A percentile compares a stretch with the other conserved stretches of the same genome.
These are phyloP conservation scores for Ordospora pajunii DNA, from an alignment of 371 early-diverging fungal genomes.

Conservation along the genomic window DNA sequence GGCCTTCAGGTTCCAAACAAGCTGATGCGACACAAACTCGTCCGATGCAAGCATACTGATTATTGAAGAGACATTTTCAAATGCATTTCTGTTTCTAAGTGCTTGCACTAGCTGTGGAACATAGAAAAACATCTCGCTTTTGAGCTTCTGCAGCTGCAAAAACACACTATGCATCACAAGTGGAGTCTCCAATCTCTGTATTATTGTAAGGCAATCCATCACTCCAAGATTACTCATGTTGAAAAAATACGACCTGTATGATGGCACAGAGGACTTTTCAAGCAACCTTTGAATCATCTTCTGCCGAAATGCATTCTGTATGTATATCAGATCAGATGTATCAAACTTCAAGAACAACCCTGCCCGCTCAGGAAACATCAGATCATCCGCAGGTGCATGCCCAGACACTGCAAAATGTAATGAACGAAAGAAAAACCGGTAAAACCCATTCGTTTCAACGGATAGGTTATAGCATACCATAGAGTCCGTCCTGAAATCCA, in stretches of 20 bases:
- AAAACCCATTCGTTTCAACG: slow-evolving; percentile 1
- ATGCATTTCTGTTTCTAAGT: slow-evolving; percentile 70
- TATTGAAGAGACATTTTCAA: slow-evolving; percentile 21
- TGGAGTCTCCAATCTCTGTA: not conserved
- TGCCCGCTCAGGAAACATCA: not conserved
- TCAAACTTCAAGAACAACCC: not conserved
- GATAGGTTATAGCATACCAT: not conserved
- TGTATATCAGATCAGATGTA: not conserved
- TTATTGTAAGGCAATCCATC: slow-evolving; percentile 17
- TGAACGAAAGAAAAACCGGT: slow-evolving; percentile 1
- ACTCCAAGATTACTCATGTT: not conserved
- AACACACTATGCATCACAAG: not conserved
- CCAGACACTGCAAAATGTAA: not conserved
- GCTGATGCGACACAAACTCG: slow-evolving; percentile 81
- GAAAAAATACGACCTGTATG: not conserved
- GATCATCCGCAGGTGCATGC: not conserved
- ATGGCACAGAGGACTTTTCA: not conserved
- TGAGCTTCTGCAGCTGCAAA: not conserved
- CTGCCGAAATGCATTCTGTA: slow-evolving; percentile 2
- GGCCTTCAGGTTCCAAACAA: slow-evolving; percentile 98
- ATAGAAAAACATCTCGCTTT: slow-evolving; percentile 67
- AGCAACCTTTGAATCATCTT: not conserved
- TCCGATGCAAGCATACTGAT: slow-evolving; percentile 12
- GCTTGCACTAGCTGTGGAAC: slow-evolving; percentile 96
- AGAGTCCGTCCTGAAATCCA: not conserved